These are phyloP conservation scores for Diutina mesorugosa DNA, from an alignment of 1,139 yeast species.

Conservation along the genomic window DNA sequence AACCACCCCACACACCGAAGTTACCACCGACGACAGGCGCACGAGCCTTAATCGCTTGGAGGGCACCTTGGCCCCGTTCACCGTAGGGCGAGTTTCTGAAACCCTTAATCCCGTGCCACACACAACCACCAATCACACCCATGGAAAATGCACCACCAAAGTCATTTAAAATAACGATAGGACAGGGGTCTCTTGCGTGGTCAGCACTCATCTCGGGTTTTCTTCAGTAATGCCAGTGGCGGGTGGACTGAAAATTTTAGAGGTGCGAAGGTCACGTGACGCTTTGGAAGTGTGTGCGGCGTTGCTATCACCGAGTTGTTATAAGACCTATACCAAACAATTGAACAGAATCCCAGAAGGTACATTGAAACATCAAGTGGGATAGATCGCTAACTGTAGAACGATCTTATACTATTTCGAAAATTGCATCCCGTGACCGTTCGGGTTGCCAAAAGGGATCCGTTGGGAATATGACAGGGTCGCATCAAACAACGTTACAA, in stretches of 20 bases:
- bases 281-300: too few species aligned
- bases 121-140: constrained; percentile 97
- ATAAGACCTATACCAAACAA: too few species aligned
- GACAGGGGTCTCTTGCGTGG: constrained; percentile 99
- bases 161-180: constrained; percentile 87
- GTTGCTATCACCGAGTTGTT: too few species aligned
- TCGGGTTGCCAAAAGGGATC: too few species aligned
- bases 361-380: too few species aligned
- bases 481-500: too few species aligned
- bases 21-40: constrained; percentile 99
- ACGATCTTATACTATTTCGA: too few species aligned
- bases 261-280: not conserved
- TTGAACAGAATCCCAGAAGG: too few species aligned
- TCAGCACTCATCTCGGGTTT: constrained; percentile 61
- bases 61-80: constrained; percentile 82
- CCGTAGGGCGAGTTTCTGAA: constrained; percentile 97
- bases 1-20: constrained; percentile 99
- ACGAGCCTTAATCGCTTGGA: constrained; percentile 85
- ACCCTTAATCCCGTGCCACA: constrained; percentile 99
- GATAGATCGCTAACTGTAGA: too few species aligned
- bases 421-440: too few species aligned
- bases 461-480: too few species aligned
- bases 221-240: not conserved
- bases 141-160: constrained; percentile 98
- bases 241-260: not conserved